Evolutionary conservation across 2,329 filamentous ascomycete species (phyloP), one percentile per base, ranked within the genome.

Genomic region (Massarina eburnea): DNA sequence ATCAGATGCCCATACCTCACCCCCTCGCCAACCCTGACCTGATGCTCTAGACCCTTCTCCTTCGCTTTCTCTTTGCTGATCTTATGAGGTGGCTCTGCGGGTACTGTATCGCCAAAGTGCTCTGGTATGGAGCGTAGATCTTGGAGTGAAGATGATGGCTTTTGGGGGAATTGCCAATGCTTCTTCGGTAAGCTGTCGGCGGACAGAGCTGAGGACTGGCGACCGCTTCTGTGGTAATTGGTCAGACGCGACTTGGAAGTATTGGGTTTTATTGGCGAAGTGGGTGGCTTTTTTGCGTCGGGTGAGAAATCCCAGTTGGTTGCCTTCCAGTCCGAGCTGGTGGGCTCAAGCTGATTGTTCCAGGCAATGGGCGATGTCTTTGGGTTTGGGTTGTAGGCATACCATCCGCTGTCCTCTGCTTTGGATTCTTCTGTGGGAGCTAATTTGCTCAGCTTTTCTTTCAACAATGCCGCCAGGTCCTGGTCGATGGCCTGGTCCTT

Each of bases 1-100:
- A 67, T 51, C 0, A 57, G 54, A 48, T 77, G 74, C 1, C 58
- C 51, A 45, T 76, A 76, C 14, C 57, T 45, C 1, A 59, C 63
- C 1, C 69, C 72, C 42, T 59, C 58, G 10, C 73, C 72, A 0
- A 58, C 52, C 15, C 54, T 58, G 1, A 71, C 67, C 41, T 70
- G 62, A 39, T 68, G 59, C 14, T 63, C 39, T 8, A 72, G 40
- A 3, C 52, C 46, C 21, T 54, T 55, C 35, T 57, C 48, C 20
- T 43, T 40, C 0, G 57, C 52, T 0, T 36, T 42, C 1, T 43
- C 36, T 29, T 52, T 48, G 29, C 48, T 45, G 21, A 64, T 49
- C 3, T 43, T 54, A 21, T 52, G 52, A 1, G 69, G 48, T 0
- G 67, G 61, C 4, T 66, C 59, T 6, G 22, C 46, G 43, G 62